Evolutionary conservation across 1,284 basidiomycete species (phyloP).

Genomic region (Leccinum subfulvum): DNA sequence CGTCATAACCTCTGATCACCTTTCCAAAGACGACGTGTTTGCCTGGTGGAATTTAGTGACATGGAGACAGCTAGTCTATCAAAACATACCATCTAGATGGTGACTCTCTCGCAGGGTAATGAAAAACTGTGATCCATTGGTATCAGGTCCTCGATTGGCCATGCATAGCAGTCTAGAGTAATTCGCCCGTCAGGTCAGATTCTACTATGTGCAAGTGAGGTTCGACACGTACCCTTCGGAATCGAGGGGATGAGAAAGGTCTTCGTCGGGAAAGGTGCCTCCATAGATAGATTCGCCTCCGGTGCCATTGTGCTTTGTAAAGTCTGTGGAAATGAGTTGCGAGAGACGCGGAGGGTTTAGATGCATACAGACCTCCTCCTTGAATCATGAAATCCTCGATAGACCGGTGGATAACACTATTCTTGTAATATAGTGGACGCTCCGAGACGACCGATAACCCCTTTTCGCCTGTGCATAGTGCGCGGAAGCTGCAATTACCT

Average conservation of each 20-base stretch:
- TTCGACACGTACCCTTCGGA: conserved; percentile 47
- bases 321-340: conserved; percentile 44
- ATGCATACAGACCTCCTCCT: conserved; percentile 55
- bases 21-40: conserved; percentile 81
- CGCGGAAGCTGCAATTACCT: conserved; percentile 66
- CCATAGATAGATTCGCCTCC: conserved; percentile 87
- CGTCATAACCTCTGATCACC: conserved; percentile 61
- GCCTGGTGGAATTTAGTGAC: conserved; percentile 38
- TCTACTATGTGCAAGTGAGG: not conserved
- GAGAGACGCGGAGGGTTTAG: not conserved
- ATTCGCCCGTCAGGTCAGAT: not conserved
- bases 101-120: conserved; percentile 72
- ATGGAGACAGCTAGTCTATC: not conserved
- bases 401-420: conserved; percentile 74
- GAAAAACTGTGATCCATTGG: conserved; percentile 84
- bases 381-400: conserved; percentile 90
- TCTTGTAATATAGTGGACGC: conserved; percentile 80
- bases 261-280: conserved; percentile 72
- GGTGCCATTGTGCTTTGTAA: conserved; percentile 75
- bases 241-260: conserved; percentile 66
- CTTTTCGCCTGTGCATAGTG: conserved; percentile 85
- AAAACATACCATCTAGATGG: conserved; percentile 58
- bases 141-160: conserved; percentile 81
- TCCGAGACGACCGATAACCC: conserved; percentile 65
- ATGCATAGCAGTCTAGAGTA: conserved; percentile 66